Evolutionary conservation across 2,329 filamentous ascomycete genomes (phyloP).

Genomic region (Juglanconis juglandina): DNA sequence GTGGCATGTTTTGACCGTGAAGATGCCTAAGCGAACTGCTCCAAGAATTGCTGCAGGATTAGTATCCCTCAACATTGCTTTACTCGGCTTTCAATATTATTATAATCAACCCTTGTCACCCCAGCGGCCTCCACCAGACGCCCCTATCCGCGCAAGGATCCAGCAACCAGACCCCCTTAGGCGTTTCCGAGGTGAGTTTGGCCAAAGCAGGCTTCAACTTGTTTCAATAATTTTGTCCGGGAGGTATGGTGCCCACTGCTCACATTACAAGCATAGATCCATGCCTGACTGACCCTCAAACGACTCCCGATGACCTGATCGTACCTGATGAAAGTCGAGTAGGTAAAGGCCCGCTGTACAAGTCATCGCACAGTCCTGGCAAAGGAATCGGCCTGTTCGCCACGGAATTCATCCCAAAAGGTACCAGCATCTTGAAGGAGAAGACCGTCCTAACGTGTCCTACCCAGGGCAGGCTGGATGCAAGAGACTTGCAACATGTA

Average conservation of each 20-base stretch:
- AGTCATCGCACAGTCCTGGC: neutral
- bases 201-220: neutral
- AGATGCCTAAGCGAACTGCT: neutral
- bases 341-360: neutral
- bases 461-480: neutral
- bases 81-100: neutral
- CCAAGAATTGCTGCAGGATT: neutral
- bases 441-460: neutral
- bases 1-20: neutral
- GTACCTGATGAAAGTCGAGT: neutral
- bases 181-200: neutral
- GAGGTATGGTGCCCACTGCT: neutral
- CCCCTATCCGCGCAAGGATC: neutral
- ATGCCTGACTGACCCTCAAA: neutral
- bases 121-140: neutral
- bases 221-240: neutral
- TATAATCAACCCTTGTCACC: neutral
- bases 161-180: neutral
- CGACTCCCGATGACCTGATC: neutral
- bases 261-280: neutral
- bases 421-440: neutral
- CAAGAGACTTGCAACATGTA: neutral
- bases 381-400: conserved; percentile 3
- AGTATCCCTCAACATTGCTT: neutral
- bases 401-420: neutral